A percentile compares a stretch with the other conserved stretches of the same genome.
phyloP scores from a whole-genome alignment of 306 rosid species.

The Hippophae rhamnoides region DNA sequence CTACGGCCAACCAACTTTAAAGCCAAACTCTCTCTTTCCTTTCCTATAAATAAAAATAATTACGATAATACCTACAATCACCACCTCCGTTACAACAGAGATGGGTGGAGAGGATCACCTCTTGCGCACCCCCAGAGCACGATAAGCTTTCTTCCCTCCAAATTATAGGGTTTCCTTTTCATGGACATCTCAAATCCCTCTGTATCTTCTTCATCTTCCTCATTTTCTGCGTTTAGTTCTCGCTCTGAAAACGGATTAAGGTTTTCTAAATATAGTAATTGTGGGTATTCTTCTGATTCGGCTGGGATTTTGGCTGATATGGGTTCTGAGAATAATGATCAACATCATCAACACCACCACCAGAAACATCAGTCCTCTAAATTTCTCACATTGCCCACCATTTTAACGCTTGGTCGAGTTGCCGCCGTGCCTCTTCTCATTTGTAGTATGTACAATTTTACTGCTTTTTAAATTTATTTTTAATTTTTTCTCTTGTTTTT shows the following conservation, averaged over 20 bases:
- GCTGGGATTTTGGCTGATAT: slow-evolving; percentile 39
- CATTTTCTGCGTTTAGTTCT: background rate
- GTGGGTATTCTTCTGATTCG: background rate
- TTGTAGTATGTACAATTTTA: slow-evolving; percentile 36
- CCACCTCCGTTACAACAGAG: slow-evolving; percentile 14
- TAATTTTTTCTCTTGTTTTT: background rate
- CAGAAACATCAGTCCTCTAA: slow-evolving; percentile 33
- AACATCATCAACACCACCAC: slow-evolving; percentile 5
- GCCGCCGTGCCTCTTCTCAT: slow-evolving; percentile 83
- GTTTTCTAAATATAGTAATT: slow-evolving; percentile 15
- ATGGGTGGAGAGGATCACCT: slow-evolving; percentile 23
- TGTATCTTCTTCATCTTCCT: slow-evolving; percentile 7
- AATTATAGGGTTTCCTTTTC: slow-evolving; percentile 24
- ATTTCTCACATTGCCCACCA: slow-evolving; percentile 80
- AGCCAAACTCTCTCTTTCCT: background rate
- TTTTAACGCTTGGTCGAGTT: slow-evolving; percentile 83
- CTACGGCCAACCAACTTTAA: background rate
- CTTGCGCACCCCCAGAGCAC: slow-evolving; percentile 33
- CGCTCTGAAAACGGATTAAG: slow-evolving; percentile 18
- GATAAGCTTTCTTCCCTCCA: slow-evolving; percentile 14
- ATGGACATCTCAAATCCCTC: slow-evolving; percentile 13
- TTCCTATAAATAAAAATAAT: background rate
- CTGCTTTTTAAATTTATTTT: background rate
- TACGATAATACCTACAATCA: background rate
- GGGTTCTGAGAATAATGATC: slow-evolving; percentile 44